Evolutionary conservation across 441 rosid genomes (phyloP), one percentile per base, ranked within the genome.

Genomic region (Populus tomentosa): DNA sequence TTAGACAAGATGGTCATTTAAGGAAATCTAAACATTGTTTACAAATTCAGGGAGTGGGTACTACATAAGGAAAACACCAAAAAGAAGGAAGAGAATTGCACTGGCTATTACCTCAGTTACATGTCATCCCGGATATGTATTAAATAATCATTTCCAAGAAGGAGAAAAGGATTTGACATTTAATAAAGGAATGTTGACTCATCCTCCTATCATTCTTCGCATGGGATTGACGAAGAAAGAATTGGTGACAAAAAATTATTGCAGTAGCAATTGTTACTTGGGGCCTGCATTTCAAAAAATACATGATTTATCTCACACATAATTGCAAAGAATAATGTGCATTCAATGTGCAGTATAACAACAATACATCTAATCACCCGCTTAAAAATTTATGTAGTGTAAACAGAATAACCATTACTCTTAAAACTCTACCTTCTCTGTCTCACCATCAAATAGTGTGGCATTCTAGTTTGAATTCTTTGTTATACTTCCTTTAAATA

Each of bases 241-340:
- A 93, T 67, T 97, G 91, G 72, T 95, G 98, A 86, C 97, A 95
- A 84, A 95, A 92, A 79, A 95, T 92, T 72, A 95, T 92, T 84
- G 98, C 94, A 59, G 97, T 95, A 59, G 98, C 98, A 80, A 95
- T 92, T 62, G 98, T 95, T 79, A 92, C 90, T 88, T 93, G 98
- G 36, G 98, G 98, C 82, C 98, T 95, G 89, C 81, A 90, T 7
- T 67, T 35, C 13, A 56, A 26, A 42, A 71, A 71, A 73, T 75
- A 42, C 32, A 69, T 50, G 38, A 61, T 32, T 73, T 53, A 50
- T 65, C 72, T 66, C 38, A 50, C 36, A 23, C 67, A 6, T 56
- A 56, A 56, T 18, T 53, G 6, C 61, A 6, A 16, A 2, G 61
- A 53, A 53, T 56, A 18, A 9, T 18, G 62, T 56, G 21, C 62